phyloP scores from a whole-genome alignment of 495 filamentous ascomycete genomes.

The Podospora pseudocomata region DNA sequence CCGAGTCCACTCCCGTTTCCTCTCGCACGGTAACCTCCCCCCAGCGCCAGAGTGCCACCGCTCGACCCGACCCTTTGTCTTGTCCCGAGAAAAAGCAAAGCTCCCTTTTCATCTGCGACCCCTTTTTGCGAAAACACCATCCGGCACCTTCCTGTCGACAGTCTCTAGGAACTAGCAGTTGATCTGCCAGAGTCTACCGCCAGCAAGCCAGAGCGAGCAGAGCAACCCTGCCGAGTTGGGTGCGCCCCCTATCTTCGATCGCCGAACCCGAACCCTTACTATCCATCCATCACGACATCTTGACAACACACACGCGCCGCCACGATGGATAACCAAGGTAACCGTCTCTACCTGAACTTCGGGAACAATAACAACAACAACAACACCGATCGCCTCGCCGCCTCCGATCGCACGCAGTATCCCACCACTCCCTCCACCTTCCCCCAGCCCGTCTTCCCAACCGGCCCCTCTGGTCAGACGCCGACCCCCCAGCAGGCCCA shows the following conservation, averaged over 20 bases:
- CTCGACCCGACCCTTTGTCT: slow-evolving; percentile 10
- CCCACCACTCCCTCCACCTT: slow-evolving; percentile 97
- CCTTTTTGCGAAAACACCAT: slow-evolving; percentile 16
- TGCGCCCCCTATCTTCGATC: background rate
- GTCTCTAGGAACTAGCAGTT: slow-evolving; percentile 9
- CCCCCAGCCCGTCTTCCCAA: slow-evolving; percentile 74
- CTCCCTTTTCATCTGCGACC: slow-evolving; percentile 15
- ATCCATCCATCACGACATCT: background rate
- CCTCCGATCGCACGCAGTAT: slow-evolving; percentile 71
- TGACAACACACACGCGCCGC: slow-evolving; percentile 11
- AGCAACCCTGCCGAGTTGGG: background rate
- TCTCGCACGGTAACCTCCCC: slow-evolving; percentile 3
- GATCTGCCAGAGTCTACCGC: background rate
- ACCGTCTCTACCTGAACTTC: slow-evolving; percentile 71
- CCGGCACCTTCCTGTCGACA: slow-evolving; percentile 8
- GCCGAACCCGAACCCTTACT: background rate
- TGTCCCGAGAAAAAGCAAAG: slow-evolving; percentile 23
- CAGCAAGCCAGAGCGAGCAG: background rate
- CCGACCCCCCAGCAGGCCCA: slow-evolving; percentile 37
- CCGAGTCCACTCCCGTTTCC: background rate
- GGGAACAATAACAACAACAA: slow-evolving; percentile 64
- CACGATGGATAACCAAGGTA: slow-evolving; percentile 53
- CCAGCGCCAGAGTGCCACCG: slow-evolving; percentile 11
- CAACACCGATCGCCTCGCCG: slow-evolving; percentile 61
- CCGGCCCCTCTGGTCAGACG: slow-evolving; percentile 27